Evolutionary conservation across 345 rosid species (phyloP).

Genomic region (Hypericum perforatum): DNA sequence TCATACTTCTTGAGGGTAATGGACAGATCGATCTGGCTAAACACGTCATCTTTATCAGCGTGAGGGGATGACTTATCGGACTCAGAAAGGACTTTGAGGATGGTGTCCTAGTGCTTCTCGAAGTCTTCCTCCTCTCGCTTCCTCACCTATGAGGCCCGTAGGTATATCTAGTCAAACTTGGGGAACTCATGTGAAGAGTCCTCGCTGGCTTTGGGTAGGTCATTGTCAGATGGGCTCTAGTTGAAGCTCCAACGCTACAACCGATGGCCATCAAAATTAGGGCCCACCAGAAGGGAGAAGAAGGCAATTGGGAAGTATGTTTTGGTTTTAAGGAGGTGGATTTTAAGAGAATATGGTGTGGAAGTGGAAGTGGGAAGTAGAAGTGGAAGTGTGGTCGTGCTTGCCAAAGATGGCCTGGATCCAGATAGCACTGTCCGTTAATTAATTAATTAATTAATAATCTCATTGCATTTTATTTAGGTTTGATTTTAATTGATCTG

Average conservation of each 20-base stretch:
- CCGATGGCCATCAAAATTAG: conserved; percentile 7
- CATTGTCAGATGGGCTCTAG: conserved; percentile 60
- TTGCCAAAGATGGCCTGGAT: too few species aligned
- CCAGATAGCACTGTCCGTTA: too few species aligned
- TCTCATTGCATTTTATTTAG: too few species aligned
- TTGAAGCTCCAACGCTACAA: conserved; percentile 43
- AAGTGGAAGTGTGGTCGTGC: too few species aligned
- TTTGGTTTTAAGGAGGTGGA: conserved; percentile 9
- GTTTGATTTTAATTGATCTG: too few species aligned
- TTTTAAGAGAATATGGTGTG: background rate
- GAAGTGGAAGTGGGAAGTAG: background rate
- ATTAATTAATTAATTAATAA: too few species aligned
- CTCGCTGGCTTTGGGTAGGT: conserved; percentile 85
- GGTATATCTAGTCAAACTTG: conserved; percentile 63
- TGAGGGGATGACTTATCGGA: conserved; percentile 48
- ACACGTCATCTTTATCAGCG: conserved; percentile 47
- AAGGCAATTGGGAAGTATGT: background rate
- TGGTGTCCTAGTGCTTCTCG: conserved; percentile 51
- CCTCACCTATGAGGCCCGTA: conserved; percentile 59
- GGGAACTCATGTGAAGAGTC: conserved; percentile 72
- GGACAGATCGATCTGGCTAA: conserved; percentile 78
- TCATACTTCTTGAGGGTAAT: conserved; percentile 71
- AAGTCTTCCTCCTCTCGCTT: conserved; percentile 70
- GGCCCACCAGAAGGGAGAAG: conserved; percentile 1
- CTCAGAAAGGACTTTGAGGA: conserved; percentile 73